A percentile compares a stretch with the other conserved stretches of the same genome.
phyloP scores from a whole-genome alignment of 352 stramenopile genomes.

The Globisporangium apiculatum region DNA sequence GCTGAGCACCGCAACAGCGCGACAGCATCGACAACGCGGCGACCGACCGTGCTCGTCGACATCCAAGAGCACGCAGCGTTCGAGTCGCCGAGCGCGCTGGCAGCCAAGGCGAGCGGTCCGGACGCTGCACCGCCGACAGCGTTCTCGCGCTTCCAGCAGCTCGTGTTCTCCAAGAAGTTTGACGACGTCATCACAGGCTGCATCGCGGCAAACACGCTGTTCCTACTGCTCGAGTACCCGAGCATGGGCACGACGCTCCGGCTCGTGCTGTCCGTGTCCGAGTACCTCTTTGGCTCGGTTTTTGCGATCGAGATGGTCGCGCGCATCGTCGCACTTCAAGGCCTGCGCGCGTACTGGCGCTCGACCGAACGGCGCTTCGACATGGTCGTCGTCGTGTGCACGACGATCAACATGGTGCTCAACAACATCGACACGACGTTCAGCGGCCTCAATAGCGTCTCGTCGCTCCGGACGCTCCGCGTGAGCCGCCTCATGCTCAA shows the following conservation, averaged over 20 bases:
- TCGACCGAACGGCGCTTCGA: slow-evolving; percentile 70
- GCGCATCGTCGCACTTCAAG: slow-evolving; percentile 51
- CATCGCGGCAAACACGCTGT: slow-evolving; percentile 61
- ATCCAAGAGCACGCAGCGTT: slow-evolving; percentile 14
- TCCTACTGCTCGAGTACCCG: slow-evolving; percentile 62
- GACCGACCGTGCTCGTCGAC: slow-evolving; percentile 12
- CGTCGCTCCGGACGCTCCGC: slow-evolving; percentile 63
- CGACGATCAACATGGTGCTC: slow-evolving; percentile 59
- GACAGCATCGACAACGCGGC: not conserved
- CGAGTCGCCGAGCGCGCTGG: slow-evolving; percentile 9
- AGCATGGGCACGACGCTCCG: slow-evolving; percentile 35
- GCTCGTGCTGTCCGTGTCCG: slow-evolving; percentile 35
- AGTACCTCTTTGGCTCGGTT: slow-evolving; percentile 65
- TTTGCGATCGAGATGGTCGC: slow-evolving; percentile 60
- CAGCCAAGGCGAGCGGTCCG: not conserved
- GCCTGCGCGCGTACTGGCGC: slow-evolving; percentile 34
- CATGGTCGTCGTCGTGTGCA: slow-evolving; percentile 62
- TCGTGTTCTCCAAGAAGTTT: slow-evolving; percentile 68
- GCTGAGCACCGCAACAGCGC: not conserved
- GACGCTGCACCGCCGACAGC: not conserved
- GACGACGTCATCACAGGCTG: slow-evolving; percentile 64
- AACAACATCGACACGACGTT: slow-evolving; percentile 48
- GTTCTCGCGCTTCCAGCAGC: slow-evolving; percentile 25
- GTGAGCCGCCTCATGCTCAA: slow-evolving; percentile 75
- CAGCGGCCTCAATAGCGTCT: slow-evolving; percentile 56